Conservation (phyloP, 768 basidiomycete genomes). For the Rhodotorula babjevae region DNA sequence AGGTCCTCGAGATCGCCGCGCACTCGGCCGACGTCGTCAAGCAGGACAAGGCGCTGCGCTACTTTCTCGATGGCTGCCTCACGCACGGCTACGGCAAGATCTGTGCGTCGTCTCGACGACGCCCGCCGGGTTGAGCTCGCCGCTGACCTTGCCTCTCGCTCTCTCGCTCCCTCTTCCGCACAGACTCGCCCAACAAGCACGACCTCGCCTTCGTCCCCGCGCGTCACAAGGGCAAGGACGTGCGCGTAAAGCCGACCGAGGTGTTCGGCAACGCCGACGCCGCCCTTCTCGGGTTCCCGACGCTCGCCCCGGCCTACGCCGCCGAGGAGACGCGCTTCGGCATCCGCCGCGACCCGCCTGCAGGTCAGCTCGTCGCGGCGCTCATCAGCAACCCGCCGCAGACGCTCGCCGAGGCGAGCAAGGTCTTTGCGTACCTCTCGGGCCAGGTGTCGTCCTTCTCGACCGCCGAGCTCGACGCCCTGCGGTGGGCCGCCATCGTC, state of each 20-base stretch:
- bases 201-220: constrained; percentile 76
- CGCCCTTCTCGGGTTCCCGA: constrained; percentile 68
- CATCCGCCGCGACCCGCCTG: constrained; percentile 31
- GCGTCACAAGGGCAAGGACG: constrained; percentile 54
- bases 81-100: constrained; percentile 51
- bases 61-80: constrained; percentile 69
- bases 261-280: constrained; percentile 67
- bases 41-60: constrained; percentile 66
- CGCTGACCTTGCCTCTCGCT: constrained; percentile 54
- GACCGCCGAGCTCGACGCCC: constrained; percentile 13
- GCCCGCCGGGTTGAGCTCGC: constrained; percentile 46
- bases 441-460: constrained; percentile 29
- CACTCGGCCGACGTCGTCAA: constrained; percentile 50
- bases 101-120: constrained; percentile 22
- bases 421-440: constrained; percentile 41
- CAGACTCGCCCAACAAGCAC: constrained; percentile 50
- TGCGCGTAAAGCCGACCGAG: constrained; percentile 52
- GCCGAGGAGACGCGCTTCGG: constrained; percentile 39
- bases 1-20: constrained; percentile 66
- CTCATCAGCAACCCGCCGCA: constrained; percentile 33
- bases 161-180: no score
- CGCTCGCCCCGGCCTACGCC: constrained; percentile 48
- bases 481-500: constrained; percentile 26
- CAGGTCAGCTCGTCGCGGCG: constrained; percentile 24
- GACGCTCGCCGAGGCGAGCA: constrained; percentile 23